Conservation (phyloP, 2,329 filamentous ascomycete genomes). For the Aspergillus uvarum region DNA sequence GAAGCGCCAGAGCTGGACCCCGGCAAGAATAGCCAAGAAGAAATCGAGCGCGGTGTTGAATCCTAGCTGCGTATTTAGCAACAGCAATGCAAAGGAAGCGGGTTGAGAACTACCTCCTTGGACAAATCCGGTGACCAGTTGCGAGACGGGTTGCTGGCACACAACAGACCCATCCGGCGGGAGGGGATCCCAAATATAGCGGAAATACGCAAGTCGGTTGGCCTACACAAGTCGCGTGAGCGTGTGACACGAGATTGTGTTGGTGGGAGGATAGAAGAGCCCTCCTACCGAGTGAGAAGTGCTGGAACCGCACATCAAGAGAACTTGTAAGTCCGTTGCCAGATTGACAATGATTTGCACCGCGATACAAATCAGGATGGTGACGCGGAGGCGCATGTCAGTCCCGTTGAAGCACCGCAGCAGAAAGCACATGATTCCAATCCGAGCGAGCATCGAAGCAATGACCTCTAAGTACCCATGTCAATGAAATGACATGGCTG, state of each 20-base stretch:
- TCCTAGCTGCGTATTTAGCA: too few species aligned
- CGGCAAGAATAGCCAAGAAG: too few species aligned
- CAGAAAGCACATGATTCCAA: constrained; percentile 40
- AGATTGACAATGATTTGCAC: constrained; percentile 35
- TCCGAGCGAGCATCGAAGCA: constrained; percentile 35
- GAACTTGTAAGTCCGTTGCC: constrained; percentile 35
- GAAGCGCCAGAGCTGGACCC: too few species aligned
- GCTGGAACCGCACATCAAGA: constrained; percentile 38
- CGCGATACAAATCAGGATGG: constrained; percentile 33
- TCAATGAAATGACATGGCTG: too few species aligned
- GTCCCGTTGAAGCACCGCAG: constrained; percentile 35
- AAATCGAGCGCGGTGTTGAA: too few species aligned
- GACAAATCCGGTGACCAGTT: too few species aligned
- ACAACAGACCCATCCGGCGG: too few species aligned
- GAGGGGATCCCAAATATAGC: constrained; percentile 39
- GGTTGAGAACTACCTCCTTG: too few species aligned
- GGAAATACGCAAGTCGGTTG: constrained; percentile 34
- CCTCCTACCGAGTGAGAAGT: constrained; percentile 27
- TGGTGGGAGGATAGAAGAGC: too few species aligned
- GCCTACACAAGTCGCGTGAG: constrained; percentile 16
- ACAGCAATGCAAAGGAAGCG: too few species aligned
- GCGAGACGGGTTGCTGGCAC: too few species aligned
- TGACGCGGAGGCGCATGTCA: constrained; percentile 28
- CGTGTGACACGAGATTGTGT: too few species aligned
- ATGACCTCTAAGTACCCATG: constrained; percentile 24